phyloP scores from a whole-genome alignment of 1,284 basidiomycete species.

The Trametes sp. region DNA sequence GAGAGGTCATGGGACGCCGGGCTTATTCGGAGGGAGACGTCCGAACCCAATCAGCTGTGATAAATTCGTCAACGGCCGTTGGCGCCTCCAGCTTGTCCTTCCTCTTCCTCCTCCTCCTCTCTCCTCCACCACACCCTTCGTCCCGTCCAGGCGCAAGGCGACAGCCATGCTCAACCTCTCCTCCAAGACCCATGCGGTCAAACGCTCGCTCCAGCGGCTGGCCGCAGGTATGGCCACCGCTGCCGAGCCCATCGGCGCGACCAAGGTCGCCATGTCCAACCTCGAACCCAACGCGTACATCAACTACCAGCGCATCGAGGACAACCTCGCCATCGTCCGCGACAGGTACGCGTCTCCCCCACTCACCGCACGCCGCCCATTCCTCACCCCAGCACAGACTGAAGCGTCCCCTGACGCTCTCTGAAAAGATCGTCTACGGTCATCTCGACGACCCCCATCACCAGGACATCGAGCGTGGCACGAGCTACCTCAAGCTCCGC shows the following conservation, averaged over 20 bases:
- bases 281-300: constrained; percentile 90
- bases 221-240: constrained; percentile 83
- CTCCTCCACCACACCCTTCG: constrained; percentile 22
- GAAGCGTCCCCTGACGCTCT: constrained; percentile 92
- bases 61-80: constrained; percentile 32
- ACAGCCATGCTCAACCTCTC: constrained; percentile 73
- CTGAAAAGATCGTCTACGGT: constrained; percentile 99
- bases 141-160: constrained; percentile 26
- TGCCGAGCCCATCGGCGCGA: constrained; percentile 82
- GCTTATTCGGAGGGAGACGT: constrained; percentile 23
- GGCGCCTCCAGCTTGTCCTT: constrained; percentile 24
- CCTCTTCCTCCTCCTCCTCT: constrained; percentile 7
- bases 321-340: constrained; percentile 89
- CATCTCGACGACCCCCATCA: constrained; percentile 95
- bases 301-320: constrained; percentile 98
- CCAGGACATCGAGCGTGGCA: constrained; percentile 89
- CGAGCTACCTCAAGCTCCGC: constrained; percentile 94
- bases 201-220: constrained; percentile 65
- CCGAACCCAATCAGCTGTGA: constrained; percentile 34
- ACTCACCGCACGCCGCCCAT: background rate
- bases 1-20: constrained; percentile 16
- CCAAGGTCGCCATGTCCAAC: constrained; percentile 91
- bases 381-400: constrained; percentile 60
- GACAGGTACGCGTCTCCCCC: constrained; percentile 61
- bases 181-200: constrained; percentile 63